Evolutionary conservation across 257 asterid genomes (phyloP).

Genomic region (Rehmannia glutinosa): DNA sequence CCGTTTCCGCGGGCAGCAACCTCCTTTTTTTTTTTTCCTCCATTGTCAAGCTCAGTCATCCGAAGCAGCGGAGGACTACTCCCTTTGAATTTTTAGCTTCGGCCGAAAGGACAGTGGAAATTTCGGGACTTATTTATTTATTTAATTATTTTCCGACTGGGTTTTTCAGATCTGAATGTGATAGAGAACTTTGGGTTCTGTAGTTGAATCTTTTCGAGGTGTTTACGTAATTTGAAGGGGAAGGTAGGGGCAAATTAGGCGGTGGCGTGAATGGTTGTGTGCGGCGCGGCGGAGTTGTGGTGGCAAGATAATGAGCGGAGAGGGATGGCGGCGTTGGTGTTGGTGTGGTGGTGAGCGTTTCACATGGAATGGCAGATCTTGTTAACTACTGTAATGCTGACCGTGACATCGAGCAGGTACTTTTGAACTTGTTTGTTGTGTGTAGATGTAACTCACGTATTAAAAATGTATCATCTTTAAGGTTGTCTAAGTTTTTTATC

Average conservation of each 20-base stretch:
- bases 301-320: conserved; percentile 81
- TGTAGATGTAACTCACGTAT: background rate
- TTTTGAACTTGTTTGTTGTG: background rate
- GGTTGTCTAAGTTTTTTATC: background rate
- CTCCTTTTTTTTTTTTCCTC: too few species aligned
- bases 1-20: conserved; percentile 1
- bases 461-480: background rate
- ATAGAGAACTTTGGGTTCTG: background rate
- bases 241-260: conserved; percentile 24
- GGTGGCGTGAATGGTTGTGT: conserved; percentile 60
- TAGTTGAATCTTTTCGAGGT: background rate
- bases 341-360: conserved; percentile 60
- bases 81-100: conserved; percentile 4
- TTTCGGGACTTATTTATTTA: background rate
- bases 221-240: conserved; percentile 12
- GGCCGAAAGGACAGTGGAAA: background rate
- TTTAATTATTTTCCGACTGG: background rate
- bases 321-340: conserved; percentile 69
- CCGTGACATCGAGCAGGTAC: conserved; percentile 89
- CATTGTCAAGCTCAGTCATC: conserved; percentile 5
- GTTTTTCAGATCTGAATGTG: conserved; percentile 20
- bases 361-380: conserved; percentile 99
- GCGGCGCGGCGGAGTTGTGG: conserved; percentile 44
- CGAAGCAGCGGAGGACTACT: background rate
- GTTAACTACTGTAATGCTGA: conserved; percentile 73